These are phyloP conservation scores for Panaeolus papilionaceus DNA, from an alignment of 768 basidiomycete species.

Conservation along the genomic window DNA sequence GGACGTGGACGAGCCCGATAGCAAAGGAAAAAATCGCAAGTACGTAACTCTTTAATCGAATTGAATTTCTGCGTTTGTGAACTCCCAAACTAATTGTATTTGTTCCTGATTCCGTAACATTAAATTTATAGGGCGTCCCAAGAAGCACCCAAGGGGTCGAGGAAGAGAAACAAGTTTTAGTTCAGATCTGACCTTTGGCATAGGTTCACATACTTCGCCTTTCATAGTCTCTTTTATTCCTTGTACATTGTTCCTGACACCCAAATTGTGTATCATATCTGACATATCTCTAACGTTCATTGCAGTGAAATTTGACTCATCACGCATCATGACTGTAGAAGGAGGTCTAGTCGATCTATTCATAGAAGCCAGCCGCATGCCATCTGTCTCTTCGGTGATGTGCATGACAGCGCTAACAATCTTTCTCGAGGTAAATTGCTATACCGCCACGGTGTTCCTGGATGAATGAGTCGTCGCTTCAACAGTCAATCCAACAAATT, in stretches of 20 bases:
- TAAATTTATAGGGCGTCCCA: conserved; percentile 42
- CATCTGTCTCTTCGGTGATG: background rate
- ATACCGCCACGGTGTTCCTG: background rate
- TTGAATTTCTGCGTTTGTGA: conserved; percentile 8
- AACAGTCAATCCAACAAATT: background rate
- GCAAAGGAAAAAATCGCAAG: conserved; percentile 70
- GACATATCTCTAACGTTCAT: conserved; percentile 2
- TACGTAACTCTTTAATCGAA: conserved; percentile 38
- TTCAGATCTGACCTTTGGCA: background rate
- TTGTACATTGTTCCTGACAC: conserved; percentile 10
- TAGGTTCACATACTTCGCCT: background rate
- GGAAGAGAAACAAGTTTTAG: conserved; percentile 67
- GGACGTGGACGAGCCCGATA: conserved; percentile 70
- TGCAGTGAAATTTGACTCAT: background rate
- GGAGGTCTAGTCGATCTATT: background rate
- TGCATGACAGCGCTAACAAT: background rate
- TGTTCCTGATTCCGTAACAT: conserved; percentile 6
- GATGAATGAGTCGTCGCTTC: background rate
- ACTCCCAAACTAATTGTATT: background rate
- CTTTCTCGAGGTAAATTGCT: background rate
- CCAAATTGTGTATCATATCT: conserved; percentile 15
- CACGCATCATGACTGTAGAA: background rate
- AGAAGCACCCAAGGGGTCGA: conserved; percentile 51
- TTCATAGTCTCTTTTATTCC: conserved; percentile 14
- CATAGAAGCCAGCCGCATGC: background rate